Base-by-base conservation (phyloP, 768 basidiomycete species). In the Mycena pura region DNA sequence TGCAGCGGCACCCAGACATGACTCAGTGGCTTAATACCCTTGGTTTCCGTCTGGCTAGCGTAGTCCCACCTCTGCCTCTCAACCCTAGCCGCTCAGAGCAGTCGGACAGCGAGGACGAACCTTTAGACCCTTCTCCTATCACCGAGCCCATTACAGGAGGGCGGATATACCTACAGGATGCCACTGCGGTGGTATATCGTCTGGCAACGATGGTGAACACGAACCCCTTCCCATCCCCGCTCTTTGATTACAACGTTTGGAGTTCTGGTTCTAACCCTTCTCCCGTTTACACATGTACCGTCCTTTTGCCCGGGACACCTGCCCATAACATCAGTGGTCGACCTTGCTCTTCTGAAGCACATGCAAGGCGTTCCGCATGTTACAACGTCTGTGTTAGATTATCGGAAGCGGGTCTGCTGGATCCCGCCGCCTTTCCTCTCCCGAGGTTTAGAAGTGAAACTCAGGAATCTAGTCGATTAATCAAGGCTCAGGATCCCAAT, bases 121-220 rank as follows among this genome's bases (percentile, higher is more conserved):
- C 57, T 19, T 53, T 57, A 8, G 72, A 68, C 43, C 63, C 72
- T 19, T 84, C 64, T n/a, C n/a, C n/a, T 61, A 79, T 93, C 43
- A 72, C 80, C 62, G 90, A 93, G 68, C 84, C 92, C 2, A 80
- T 82, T 3, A 86, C 89, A 11, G 80, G 87, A 44, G 82, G 84
- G 21, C 80, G 81, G 45, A 80, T 94, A 50, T 82, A 82, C 66
- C 74, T 77, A n/a, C 76, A 80, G 47, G 83, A 91, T 69, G 87
- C 90, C 21, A 77, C 83, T 0, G 75, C 78, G 14, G 81, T 83
- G 15, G 71, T 93, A 17, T 82, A 86, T 69, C 84, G 84, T 15
- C 82, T 88, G 43, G 76, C 74, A 2, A 74, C 77, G 50, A 55
- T 28, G 45, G 63, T 38, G 48, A 40, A 11, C 57, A 66, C 45